Evolutionary conservation across 2,329 filamentous ascomycete genomes (phyloP), one percentile per base, ranked within the genome.

Genomic region (Alternaria sp.): DNA sequence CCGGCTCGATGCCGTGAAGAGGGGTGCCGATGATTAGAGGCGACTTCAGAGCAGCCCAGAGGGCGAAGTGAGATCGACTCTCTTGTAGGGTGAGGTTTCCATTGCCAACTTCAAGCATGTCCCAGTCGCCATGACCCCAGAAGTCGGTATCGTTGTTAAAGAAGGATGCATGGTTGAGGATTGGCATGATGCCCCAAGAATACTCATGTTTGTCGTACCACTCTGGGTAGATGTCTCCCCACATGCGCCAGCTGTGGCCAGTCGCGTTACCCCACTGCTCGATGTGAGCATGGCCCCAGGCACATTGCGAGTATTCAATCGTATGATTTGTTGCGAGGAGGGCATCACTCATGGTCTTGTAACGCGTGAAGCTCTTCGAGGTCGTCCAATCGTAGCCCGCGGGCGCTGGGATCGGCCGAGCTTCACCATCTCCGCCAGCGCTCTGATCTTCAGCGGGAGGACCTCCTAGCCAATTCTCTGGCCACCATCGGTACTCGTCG

Each of bases 361-460:
- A 89, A 9, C 86, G 81, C 26, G 80, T 68, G 4, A 82, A 80
- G 0, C 84, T 85, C 80, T 83, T 40, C 12, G 84, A 86, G 0
- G 72, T 79, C 15, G 77, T 75, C 82, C 82, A 87, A 75, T 87
- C 80, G 69, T 88, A 87, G 12, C 75, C 81, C 0, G 77, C 26
- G 0, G 85, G 85, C 6, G 32, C 84, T 82, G 5, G 78, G 67
- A 30, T 75, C 67, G 26, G 69, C 45, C 2, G 79, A 65, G 54
- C 76, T 70, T 30, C 79, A 51, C 58, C 70, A 19, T 66, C 55
- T 32, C 55, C 57, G 23, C 60, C 60, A 36, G 32, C 40, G 28
- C 61, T 66, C 71, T 72, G 83, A 81, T 28, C 81, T 82, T 23
- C 81, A 79, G 68, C 84, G 81, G 59, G 15, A 79, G 81, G 62